Conservation (phyloP, 805 yeast species). For the Metschnikowia picachoensis region DNA sequence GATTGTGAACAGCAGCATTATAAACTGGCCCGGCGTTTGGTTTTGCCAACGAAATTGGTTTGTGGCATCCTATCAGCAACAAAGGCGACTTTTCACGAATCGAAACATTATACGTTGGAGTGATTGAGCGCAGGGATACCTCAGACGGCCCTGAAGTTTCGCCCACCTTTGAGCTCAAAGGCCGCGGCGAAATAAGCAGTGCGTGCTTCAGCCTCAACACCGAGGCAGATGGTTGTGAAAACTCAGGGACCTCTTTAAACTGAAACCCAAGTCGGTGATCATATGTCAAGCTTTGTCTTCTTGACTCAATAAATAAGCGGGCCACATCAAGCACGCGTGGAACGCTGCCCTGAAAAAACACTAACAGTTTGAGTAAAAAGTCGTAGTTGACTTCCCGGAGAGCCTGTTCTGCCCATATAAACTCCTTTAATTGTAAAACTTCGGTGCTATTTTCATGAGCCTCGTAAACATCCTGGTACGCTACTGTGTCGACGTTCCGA, state of each 20-base stretch:
- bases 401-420: constrained; percentile 22
- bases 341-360: constrained; percentile 44
- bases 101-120: not conserved
- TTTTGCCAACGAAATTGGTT: not conserved
- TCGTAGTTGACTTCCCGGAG: constrained; percentile 34
- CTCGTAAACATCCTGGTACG: constrained; percentile 5
- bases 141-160: not conserved
- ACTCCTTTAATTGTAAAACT: constrained; percentile 7
- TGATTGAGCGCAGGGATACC: not conserved
- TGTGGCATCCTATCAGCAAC: not conserved
- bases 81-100: not conserved
- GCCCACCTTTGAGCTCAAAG: constrained; percentile 5
- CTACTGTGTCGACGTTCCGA: not conserved
- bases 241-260: not conserved
- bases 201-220: constrained; percentile 2
- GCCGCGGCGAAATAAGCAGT: constrained; percentile 1
- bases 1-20: no score
- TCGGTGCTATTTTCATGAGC: constrained; percentile 22
- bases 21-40: not conserved
- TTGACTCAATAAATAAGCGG: constrained; percentile 27
- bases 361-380: constrained; percentile 38
- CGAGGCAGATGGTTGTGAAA: not conserved
- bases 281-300: constrained; percentile 26
- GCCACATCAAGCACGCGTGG: constrained; percentile 35
- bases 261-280: constrained; percentile 9